Evolutionary conservation across 2,329 filamentous ascomycete genomes (phyloP), one percentile per base, ranked within the genome.

Genomic region (Scortechinia acanthostroma): DNA sequence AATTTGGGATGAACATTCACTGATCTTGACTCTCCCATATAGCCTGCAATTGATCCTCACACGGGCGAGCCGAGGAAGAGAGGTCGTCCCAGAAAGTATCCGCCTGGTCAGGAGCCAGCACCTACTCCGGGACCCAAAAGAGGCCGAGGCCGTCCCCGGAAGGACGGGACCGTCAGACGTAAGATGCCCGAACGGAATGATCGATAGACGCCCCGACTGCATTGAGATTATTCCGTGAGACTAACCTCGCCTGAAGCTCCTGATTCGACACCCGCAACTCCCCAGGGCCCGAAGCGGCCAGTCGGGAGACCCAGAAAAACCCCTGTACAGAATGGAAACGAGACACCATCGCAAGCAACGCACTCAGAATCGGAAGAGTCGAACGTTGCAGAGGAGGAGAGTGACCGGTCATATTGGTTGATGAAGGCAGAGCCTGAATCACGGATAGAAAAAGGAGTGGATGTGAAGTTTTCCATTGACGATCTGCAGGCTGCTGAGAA

Each of bases 401-500:
- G 47, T 17, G 56, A 52, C 16, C 61, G 59, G 42, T 70, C 71
- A 62, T 90, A 86, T 63, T 91, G 87, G 86, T 74, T 93, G 22
- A 77, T 93, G 75, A 93, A 91, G 66, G 87, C 88, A 0, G 87
- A 98, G 65, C 91, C 93, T 0, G 87, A 95, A 54, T 80, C 89
- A 3, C 84, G 93, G 4, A 68, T 90, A 15, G 89, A 95, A 60
- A 91, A 90, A 45, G 91, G 90, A 1, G 71, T 87, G 43, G 91
- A 97, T 58, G 88, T 96, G 42, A 86, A 81, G 52, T 98, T 97
- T 65, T 94, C 90, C 1, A 96, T 98, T 55, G 90, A 97, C 55
- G 91, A 97, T 59, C 67, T 98, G 25, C 75, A 77, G 14, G 76
- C 78, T 1, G 85, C 80, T 55, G 80, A 71, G 1, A 75, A 78